Evolutionary conservation across 106 monocot genomes (phyloP), one percentile per base, ranked within the genome.

Genomic region (Narthecium ossifragum): DNA sequence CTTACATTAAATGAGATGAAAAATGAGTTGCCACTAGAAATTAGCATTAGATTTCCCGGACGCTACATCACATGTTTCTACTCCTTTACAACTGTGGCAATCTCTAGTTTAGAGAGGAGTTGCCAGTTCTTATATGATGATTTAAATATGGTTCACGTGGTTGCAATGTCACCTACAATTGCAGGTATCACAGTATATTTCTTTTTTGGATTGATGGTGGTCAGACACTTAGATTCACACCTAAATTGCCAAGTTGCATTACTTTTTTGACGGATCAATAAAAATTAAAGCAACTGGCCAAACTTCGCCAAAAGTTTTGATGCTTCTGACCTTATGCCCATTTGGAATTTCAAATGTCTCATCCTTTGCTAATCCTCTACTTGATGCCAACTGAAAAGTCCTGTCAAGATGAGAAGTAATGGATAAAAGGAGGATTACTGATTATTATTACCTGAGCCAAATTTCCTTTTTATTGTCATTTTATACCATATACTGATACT

Each of bases 1-100:
- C 55, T 57, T 64, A 73, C 43, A 49, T 30, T 53, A 28, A 37
- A 74, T 65, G 73, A 82, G 72, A 6, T 59, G 78, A 83, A n/a
- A n/a, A n/a, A n/a, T n/a, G n/a, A n/a, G n/a, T n/a, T n/a, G n/a
- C n/a, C n/a, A n/a, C n/a, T n/a, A 73, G 82, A 74, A 83, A 65
- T 70, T 74, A 77, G 69, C 77, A 83, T 46, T 66, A 39, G 78
- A 81, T 81, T 58, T 82, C 6, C 12, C 31, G 28, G 66, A 46
- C 64, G 78, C 74, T 65, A 70, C 73, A 37, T 26, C 29, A 12
- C 21, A 49, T 71, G 18, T 48, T 46, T 31, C 27, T 72, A 72
- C 57, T 31, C 24, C n/a, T 53, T 63, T 55, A 76, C 71, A 58
- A 43, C 56, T 71, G 56, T 32, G 46, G 30, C 9, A 21, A 24